Percentiles rank a stretch among this genome's conserved stretches.
Conservation (phyloP, 2,329 filamentous ascomycete genomes). For the Calonectria leucothoes region DNA sequence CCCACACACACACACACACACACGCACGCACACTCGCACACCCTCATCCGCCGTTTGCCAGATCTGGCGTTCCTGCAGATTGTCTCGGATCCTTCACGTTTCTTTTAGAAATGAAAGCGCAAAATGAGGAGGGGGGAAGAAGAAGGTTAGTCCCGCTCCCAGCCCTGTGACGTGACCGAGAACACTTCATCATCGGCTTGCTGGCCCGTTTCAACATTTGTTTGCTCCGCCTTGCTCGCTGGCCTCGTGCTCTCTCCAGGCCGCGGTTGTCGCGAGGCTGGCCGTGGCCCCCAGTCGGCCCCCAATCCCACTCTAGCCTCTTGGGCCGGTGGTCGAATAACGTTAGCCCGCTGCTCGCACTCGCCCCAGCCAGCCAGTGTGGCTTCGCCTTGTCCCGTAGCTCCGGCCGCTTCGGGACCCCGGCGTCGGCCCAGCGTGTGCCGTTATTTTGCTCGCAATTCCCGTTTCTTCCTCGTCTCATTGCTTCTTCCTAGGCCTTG, state of each 20-base stretch:
- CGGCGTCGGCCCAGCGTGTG: background rate
- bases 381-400: constrained; percentile 13
- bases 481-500: constrained; percentile 24
- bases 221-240: constrained; percentile 8
- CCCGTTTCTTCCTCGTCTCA: constrained; percentile 21
- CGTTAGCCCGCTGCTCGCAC: background rate
- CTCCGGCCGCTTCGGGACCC: constrained; percentile 12
- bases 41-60: constrained; percentile 20
- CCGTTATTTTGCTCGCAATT: constrained; percentile 5
- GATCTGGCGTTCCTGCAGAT: constrained; percentile 45
- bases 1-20: background rate
- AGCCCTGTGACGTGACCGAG: constrained; percentile 14
- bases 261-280: constrained; percentile 13
- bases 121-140: background rate
- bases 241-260: constrained; percentile 1
- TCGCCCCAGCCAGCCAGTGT: constrained; percentile 3
- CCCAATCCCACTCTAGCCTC: background rate
- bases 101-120: background rate
- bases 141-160: background rate
- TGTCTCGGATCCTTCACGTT: constrained; percentile 31
- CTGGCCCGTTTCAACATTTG: background rate
- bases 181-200: constrained; percentile 11
- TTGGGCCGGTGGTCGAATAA: background rate
- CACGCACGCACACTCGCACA: no score
- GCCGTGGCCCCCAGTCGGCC: background rate